Conservation (phyloP, 139 green algal species). For the Coelastrella sp. region DNA sequence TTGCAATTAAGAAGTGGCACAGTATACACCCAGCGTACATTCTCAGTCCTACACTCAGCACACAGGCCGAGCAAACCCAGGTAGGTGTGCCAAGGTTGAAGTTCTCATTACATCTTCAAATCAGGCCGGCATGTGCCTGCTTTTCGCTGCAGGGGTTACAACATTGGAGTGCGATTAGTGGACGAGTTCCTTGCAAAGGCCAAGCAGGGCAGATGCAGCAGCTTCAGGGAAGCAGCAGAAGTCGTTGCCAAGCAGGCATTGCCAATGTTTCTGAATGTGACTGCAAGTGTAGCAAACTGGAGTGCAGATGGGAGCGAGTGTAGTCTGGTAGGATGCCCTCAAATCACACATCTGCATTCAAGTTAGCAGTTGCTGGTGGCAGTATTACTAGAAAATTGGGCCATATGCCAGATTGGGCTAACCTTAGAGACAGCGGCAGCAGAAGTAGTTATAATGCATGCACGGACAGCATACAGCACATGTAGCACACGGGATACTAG, state of each 20-base stretch:
- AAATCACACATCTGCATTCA: background rate
- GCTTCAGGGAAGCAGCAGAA: conserved; percentile 88
- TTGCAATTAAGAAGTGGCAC: too few species aligned
- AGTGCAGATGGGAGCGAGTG: conserved; percentile 88
- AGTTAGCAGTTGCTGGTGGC: background rate
- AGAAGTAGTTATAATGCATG: background rate
- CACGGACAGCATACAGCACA: too few species aligned
- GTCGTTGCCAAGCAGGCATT: conserved; percentile 74
- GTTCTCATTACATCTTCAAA: background rate
- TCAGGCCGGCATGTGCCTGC: too few species aligned
- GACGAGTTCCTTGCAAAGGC: conserved; percentile 97
- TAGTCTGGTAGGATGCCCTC: conserved; percentile 74
- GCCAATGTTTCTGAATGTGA: conserved; percentile 94
- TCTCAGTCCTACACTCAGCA: too few species aligned
- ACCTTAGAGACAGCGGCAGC: background rate
- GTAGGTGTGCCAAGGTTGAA: background rate
- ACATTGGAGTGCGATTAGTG: conserved; percentile 94
- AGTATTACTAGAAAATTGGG: conserved; percentile 92
- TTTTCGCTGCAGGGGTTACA: conserved; percentile 87
- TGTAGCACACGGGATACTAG: too few species aligned
- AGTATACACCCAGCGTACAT: too few species aligned
- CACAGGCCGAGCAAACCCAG: background rate
- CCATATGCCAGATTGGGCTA: too few species aligned
- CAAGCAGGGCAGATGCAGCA: conserved; percentile 76
- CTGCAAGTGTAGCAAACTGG: conserved; percentile 84